A percentile compares a stretch with the other conserved stretches of the same genome.
Conservation (phyloP, 2,329 filamentous ascomycete genomes). For the Diaporthe sp. region DNA sequence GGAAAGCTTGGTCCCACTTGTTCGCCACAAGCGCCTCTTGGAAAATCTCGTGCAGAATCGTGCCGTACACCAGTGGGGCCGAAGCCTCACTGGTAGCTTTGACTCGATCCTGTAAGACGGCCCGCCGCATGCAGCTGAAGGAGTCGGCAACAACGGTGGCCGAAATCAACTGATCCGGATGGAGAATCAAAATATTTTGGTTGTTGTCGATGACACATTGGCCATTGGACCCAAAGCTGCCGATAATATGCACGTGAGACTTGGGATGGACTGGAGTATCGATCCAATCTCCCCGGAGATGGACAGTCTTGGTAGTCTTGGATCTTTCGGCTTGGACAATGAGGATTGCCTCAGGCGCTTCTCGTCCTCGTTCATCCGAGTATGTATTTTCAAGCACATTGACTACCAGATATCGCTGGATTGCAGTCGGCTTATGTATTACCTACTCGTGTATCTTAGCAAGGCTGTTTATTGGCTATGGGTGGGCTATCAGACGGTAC, state of each 20-base stretch:
- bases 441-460: conserved; percentile 77
- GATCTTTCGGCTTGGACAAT: conserved; percentile 84
- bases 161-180: conserved; percentile 95
- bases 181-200: conserved; percentile 87
- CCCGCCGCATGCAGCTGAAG: conserved; percentile 89
- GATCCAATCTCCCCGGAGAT: conserved; percentile 87
- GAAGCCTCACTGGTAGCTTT: conserved; percentile 88
- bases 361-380: conserved; percentile 70
- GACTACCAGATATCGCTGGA: conserved; percentile 88
- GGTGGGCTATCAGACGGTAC: conserved; percentile 54
- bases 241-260: conserved; percentile 88
- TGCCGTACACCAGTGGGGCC: conserved; percentile 89
- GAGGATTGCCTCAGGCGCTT: conserved; percentile 81
- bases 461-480: conserved; percentile 48
- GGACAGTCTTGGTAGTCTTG: conserved; percentile 74
- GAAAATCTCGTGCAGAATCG: conserved; percentile 94
- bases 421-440: conserved; percentile 76
- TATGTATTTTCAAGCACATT: conserved; percentile 79
- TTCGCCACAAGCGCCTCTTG: conserved; percentile 90
- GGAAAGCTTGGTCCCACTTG: conserved; percentile 78
- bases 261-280: conserved; percentile 81
- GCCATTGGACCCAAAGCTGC: conserved; percentile 76
- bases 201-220: conserved; percentile 87
- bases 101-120: conserved; percentile 93
- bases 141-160: conserved; percentile 97